These are phyloP conservation scores for Phaeotremella fagi DNA, from an alignment of 768 basidiomycete species.

Conservation along the genomic window DNA sequence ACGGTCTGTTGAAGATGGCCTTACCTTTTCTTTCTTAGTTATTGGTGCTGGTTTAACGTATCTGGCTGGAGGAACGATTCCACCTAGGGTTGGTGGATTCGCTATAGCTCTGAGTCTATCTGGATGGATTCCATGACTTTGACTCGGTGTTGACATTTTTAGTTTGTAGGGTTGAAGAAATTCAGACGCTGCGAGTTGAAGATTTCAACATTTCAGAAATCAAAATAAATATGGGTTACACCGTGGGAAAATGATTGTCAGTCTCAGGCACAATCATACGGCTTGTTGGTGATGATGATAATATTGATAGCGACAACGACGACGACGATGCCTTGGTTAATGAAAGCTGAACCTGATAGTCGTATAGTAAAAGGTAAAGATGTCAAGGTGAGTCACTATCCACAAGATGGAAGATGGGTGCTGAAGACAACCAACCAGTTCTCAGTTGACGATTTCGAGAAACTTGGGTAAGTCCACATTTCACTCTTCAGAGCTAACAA, in stretches of 20 bases:
- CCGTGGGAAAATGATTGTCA: constrained; percentile 15
- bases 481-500: background rate
- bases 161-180: background rate
- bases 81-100: background rate
- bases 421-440: constrained; percentile 35
- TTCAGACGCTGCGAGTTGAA: background rate
- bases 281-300: background rate
- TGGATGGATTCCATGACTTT: constrained; percentile 1
- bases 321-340: constrained; percentile 42
- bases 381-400: constrained; percentile 41
- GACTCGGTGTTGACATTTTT: background rate
- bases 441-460: constrained; percentile 47
- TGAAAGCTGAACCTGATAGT: constrained; percentile 50
- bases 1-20: background rate
- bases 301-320: background rate
- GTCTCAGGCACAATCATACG: constrained; percentile 1
- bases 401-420: background rate
- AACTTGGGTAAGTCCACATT: constrained; percentile 25
- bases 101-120: constrained; percentile 1
- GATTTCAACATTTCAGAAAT: background rate
- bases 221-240: constrained; percentile 2
- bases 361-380: constrained; percentile 48
- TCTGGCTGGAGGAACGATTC: background rate
- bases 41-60: constrained; percentile 5
- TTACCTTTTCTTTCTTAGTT: constrained; percentile 12